phyloP scores from a whole-genome alignment of 129 eudicot genomes.

The Chrysanthemum lavandulifolium region DNA sequence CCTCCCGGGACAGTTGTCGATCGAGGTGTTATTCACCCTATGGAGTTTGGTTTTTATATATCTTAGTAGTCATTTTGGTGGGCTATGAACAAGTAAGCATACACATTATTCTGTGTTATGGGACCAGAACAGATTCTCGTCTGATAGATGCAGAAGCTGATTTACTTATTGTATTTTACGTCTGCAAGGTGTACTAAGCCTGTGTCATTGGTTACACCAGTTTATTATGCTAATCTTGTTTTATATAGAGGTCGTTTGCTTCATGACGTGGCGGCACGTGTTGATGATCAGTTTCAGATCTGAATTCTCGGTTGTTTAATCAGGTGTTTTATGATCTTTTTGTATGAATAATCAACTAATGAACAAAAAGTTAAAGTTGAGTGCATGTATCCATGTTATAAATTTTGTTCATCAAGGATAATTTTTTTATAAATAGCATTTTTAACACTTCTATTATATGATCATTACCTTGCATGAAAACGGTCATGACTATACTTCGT shows the following conservation, averaged over 20 bases:
- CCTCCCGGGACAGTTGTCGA: slow-evolving; percentile 82
- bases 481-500: no score
- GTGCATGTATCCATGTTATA: not conserved
- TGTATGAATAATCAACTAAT: no score
- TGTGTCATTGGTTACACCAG: slow-evolving; percentile 28
- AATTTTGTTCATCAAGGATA: no score
- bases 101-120: slow-evolving; percentile 64
- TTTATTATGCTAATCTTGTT: slow-evolving; percentile 62
- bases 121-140: slow-evolving; percentile 50
- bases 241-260: slow-evolving; percentile 61
- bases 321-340: no score
- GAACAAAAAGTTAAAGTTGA: no score
- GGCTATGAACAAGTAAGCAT: slow-evolving; percentile 68
- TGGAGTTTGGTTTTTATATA: slow-evolving; percentile 62
- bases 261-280: slow-evolving; percentile 33
- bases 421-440: no score
- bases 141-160: slow-evolving; percentile 61
- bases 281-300: no score
- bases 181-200: slow-evolving; percentile 71
- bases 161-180: slow-evolving; percentile 57
- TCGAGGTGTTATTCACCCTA: slow-evolving; percentile 43
- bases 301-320: no score
- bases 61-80: slow-evolving; percentile 57
- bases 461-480: no score
- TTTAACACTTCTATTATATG: no score